Percentiles rank a stretch among this genome's conserved stretches.
Evolutionary conservation across 1,284 basidiomycete genomes (phyloP).

Genomic region (Malassezia sp.): DNA sequence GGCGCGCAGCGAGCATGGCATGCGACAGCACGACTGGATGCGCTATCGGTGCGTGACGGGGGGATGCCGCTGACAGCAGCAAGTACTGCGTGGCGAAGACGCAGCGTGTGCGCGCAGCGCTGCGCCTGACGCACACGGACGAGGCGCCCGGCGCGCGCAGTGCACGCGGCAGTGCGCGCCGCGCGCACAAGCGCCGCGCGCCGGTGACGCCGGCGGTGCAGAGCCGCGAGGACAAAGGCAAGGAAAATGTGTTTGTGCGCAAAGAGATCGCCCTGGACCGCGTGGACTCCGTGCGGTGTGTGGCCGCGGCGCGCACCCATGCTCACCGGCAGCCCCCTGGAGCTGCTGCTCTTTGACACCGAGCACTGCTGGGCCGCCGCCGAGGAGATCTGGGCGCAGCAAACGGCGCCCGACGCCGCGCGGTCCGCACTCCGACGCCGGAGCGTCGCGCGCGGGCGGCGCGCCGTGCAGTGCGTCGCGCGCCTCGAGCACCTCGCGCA

Average conservation of each 20-base stretch:
- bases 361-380: slow-evolving; percentile 86
- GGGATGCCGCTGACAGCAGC: slow-evolving; percentile 48
- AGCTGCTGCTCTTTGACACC: slow-evolving; percentile 72
- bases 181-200: slow-evolving; percentile 18
- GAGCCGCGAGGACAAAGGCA: slow-evolving; percentile 51
- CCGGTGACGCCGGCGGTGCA: slow-evolving; percentile 25
- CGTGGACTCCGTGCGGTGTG: slow-evolving; percentile 27
- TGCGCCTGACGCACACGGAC: slow-evolving; percentile 64
- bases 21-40: slow-evolving; percentile 74
- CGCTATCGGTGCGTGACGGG: slow-evolving; percentile 60
- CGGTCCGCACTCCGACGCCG: slow-evolving; percentile 56
- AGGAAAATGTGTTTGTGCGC: slow-evolving; percentile 66
- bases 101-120: slow-evolving; percentile 68
- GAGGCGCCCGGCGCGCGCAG: slow-evolving; percentile 8
- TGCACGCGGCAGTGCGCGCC: slow-evolving; percentile 6
- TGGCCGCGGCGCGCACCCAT: slow-evolving; percentile 23
- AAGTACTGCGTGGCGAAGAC: slow-evolving; percentile 82
- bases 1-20: slow-evolving; percentile 77
- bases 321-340: no score
- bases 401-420: slow-evolving; percentile 51
- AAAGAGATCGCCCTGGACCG: slow-evolving; percentile 27
- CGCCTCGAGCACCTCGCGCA: slow-evolving; percentile 65
- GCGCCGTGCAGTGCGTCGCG: slow-evolving; percentile 70
- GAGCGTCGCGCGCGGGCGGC: slow-evolving; percentile 68
- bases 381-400: slow-evolving; percentile 61